phyloP scores from a whole-genome alignment of 805 yeast species.

The Spencermartinsiella europaea region DNA sequence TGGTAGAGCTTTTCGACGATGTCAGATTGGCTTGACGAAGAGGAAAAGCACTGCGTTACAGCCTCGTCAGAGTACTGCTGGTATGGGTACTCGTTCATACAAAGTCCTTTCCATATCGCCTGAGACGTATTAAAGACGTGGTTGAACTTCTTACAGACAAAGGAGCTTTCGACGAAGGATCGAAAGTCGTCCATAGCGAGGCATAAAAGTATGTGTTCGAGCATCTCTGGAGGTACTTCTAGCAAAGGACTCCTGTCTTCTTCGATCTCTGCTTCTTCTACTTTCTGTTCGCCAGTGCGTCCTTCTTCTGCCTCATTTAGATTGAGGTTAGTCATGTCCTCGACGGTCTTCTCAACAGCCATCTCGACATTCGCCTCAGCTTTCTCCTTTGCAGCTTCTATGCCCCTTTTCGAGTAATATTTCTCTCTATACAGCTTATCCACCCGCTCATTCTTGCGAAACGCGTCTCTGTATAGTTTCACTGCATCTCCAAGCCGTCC shows the following conservation, averaged over 20 bases:
- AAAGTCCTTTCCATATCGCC: slow-evolving; percentile 24
- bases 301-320: slow-evolving; percentile 4
- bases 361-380: slow-evolving; percentile 9
- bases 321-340: slow-evolving; percentile 13
- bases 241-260: slow-evolving; percentile 13
- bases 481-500: slow-evolving; percentile 85
- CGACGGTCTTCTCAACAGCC: background rate
- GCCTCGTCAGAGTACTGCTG: slow-evolving; percentile 20
- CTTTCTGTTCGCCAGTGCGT: no score
- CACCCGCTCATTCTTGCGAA: slow-evolving; percentile 52
- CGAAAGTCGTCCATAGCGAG: slow-evolving; percentile 24
- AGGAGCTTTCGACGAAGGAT: slow-evolving; percentile 24
- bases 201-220: slow-evolving; percentile 24
- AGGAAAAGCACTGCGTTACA: background rate
- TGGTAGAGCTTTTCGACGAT: slow-evolving; percentile 11
- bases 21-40: background rate
- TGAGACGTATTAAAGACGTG: slow-evolving; percentile 21
- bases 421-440: slow-evolving; percentile 61
- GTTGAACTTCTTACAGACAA: slow-evolving; percentile 23
- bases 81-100: slow-evolving; percentile 21
- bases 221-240: slow-evolving; percentile 27
- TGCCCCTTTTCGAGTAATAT: slow-evolving; percentile 22
- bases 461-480: slow-evolving; percentile 64
- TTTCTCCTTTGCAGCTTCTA: slow-evolving; percentile 13
- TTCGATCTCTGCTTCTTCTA: slow-evolving; percentile 7